Conservation (phyloP, 1,139 yeast genomes). For the Hyphopichia buzzinii region DNA sequence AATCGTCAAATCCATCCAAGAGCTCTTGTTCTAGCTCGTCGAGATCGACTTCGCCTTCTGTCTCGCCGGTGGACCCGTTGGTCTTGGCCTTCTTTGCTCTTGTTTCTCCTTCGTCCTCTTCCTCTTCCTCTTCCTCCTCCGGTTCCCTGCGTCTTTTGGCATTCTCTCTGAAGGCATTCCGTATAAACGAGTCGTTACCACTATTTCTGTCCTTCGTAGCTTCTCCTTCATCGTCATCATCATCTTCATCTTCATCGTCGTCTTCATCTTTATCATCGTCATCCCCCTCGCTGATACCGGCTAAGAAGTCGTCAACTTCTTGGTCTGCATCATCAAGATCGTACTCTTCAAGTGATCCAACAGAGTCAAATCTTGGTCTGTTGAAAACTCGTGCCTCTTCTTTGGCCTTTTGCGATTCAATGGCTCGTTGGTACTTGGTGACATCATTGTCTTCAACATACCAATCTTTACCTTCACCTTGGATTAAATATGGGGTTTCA, state of each 20-base stretch:
- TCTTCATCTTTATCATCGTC: conserved; percentile 37
- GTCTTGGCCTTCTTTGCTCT: conserved; percentile 10
- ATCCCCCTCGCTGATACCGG: conserved; percentile 52
- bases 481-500: conserved; percentile 59
- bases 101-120: conserved; percentile 5
- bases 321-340: conserved; percentile 57
- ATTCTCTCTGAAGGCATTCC: conserved; percentile 24
- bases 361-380: conserved; percentile 26
- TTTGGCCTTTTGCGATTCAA: conserved; percentile 20
- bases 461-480: conserved; percentile 43
- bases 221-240: conserved; percentile 15
- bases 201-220: conserved; percentile 6
- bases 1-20: conserved; percentile 45
- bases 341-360: conserved; percentile 35
- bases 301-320: conserved; percentile 61
- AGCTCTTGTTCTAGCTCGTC: conserved; percentile 49
- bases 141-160: conserved; percentile 22
- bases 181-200: conserved; percentile 27
- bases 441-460: conserved; percentile 42
- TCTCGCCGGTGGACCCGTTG: conserved; percentile 7
- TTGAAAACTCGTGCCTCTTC: conserved; percentile 6
- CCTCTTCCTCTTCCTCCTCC: conserved; percentile 13
- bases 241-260: conserved; percentile 29
- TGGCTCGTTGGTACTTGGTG: conserved; percentile 37
- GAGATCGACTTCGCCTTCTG: conserved; percentile 21